Evolutionary conservation across 1,139 yeast species (phyloP).

Genomic region (Yamadazyma jaroonii): DNA sequence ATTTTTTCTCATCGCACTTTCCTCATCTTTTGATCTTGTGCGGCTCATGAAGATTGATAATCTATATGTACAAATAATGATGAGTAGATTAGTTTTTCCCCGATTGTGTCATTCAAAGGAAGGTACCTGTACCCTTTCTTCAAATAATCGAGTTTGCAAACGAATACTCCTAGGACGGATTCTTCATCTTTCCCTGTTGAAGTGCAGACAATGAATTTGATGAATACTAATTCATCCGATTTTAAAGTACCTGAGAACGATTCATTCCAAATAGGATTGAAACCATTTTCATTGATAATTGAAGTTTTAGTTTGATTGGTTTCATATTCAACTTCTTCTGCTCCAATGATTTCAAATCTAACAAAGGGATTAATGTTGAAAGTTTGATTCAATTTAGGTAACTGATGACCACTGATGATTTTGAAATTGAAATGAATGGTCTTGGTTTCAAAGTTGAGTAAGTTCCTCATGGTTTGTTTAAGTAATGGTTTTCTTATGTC

Average conservation of each 20-base stretch:
- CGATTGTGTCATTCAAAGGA: constrained; percentile 70
- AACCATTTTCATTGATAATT: constrained; percentile 61
- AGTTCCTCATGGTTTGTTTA: constrained; percentile 20
- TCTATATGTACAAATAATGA: constrained; percentile 61
- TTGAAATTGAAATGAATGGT: constrained; percentile 31
- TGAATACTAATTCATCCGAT: constrained; percentile 35
- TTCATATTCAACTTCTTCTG: constrained; percentile 17
- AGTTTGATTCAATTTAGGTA: constrained; percentile 57
- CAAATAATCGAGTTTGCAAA: constrained; percentile 54
- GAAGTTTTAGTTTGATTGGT: constrained; percentile 26
- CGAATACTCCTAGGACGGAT: constrained; percentile 53
- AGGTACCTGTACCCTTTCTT: constrained; percentile 79
- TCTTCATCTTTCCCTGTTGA: constrained; percentile 23
- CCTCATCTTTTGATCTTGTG: background rate
- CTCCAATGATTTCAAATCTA: constrained; percentile 54
- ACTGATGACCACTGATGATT: constrained; percentile 80
- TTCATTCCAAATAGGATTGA: constrained; percentile 81
- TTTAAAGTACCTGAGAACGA: constrained; percentile 42
- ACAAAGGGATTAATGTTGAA: constrained; percentile 54
- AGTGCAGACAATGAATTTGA: constrained; percentile 26
- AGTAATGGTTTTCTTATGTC: constrained; percentile 34
- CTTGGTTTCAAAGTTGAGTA: constrained; percentile 7
- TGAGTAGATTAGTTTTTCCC: constrained; percentile 80
- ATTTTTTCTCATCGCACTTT: constrained; percentile 5
- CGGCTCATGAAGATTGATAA: constrained; percentile 18